These are phyloP conservation scores for Aspergillus mulundensis DNA, from an alignment of 495 filamentous ascomycete species.

Conservation along the genomic window DNA sequence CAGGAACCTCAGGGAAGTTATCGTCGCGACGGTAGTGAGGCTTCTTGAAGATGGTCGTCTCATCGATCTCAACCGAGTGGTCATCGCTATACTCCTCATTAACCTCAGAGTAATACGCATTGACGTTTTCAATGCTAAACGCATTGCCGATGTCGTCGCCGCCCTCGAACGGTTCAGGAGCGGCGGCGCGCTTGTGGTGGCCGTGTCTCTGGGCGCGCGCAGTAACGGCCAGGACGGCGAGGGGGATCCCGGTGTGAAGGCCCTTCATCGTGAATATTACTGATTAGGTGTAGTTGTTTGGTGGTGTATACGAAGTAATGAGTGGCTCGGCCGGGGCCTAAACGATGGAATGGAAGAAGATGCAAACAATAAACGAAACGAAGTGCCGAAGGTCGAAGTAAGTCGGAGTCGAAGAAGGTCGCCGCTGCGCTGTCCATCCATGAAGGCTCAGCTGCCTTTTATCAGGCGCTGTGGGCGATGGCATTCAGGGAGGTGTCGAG, in stretches of 20 bases:
- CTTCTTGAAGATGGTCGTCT: background rate
- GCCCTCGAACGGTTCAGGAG: no score
- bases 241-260: slow-evolving; percentile 35
- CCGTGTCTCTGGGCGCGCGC: slow-evolving; percentile 27
- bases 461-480: slow-evolving; percentile 3
- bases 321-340: slow-evolving; percentile 9
- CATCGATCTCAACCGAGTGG: slow-evolving; percentile 7
- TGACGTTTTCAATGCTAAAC: slow-evolving; percentile 13
- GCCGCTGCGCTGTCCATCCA: background rate
- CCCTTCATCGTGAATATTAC: slow-evolving; percentile 35
- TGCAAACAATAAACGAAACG: background rate
- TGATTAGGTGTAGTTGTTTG: slow-evolving; percentile 12
- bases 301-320: slow-evolving; percentile 7
- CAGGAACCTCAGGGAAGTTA: background rate
- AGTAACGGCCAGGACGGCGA: slow-evolving; percentile 37
- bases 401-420: background rate
- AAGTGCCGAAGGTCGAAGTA: background rate
- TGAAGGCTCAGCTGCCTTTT: slow-evolving; percentile 16
- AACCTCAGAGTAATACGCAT: slow-evolving; percentile 16
- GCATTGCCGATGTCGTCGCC: slow-evolving; percentile 11
- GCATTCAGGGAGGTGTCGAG: slow-evolving; percentile 5
- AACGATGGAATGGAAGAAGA: background rate
- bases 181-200: background rate
- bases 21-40: background rate
- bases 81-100: slow-evolving; percentile 9